Evolutionary conservation across 208 protist species (phyloP).

Genomic region (Crithidia fasciculata): DNA sequence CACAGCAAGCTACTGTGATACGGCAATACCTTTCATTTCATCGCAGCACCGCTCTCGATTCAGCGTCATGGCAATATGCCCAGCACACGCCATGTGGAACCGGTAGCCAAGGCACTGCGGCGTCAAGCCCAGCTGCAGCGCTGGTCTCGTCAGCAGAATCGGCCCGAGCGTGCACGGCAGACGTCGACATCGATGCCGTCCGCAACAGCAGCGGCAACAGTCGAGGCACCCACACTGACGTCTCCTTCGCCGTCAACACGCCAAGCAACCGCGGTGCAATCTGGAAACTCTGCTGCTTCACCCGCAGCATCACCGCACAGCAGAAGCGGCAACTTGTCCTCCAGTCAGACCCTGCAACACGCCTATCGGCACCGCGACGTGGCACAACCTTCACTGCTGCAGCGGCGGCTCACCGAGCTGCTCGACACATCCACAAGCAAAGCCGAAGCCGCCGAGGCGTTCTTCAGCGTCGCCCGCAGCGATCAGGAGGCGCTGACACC

Average conservation of each 20-base stretch:
- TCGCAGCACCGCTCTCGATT: too few relatives aligned
- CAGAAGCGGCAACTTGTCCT: neutral
- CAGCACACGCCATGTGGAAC: slow-evolving; percentile 16
- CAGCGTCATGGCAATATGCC: slow-evolving; percentile 9
- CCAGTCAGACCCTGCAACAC: slow-evolving; percentile 10
- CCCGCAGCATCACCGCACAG: too few relatives aligned
- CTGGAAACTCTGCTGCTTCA: too few relatives aligned
- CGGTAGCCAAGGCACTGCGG: slow-evolving; percentile 41
- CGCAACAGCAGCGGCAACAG: slow-evolving; percentile 2
- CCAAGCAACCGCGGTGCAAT: neutral
- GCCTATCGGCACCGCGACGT: slow-evolving; percentile 27
- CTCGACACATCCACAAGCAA: slow-evolving; percentile 43
- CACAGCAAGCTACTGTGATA: too few relatives aligned
- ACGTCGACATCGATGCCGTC: neutral
- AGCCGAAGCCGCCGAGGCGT: slow-evolving; percentile 45
- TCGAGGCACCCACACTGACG: neutral
- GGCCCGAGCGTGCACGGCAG: neutral
- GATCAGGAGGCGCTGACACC: slow-evolving; percentile 23
- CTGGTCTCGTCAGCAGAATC: slow-evolving; percentile 5
- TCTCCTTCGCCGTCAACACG: neutral
- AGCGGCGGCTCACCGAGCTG: slow-evolving; percentile 30
- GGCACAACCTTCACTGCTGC: slow-evolving; percentile 12
- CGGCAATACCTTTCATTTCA: too few relatives aligned
- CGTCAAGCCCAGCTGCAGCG: slow-evolving; percentile 42
- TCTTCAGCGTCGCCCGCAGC: slow-evolving; percentile 46